Evolutionary conservation across 1,139 yeast genomes (phyloP), one percentile per base, ranked within the genome.

Genomic region (Torulaspora pretoriensis): DNA sequence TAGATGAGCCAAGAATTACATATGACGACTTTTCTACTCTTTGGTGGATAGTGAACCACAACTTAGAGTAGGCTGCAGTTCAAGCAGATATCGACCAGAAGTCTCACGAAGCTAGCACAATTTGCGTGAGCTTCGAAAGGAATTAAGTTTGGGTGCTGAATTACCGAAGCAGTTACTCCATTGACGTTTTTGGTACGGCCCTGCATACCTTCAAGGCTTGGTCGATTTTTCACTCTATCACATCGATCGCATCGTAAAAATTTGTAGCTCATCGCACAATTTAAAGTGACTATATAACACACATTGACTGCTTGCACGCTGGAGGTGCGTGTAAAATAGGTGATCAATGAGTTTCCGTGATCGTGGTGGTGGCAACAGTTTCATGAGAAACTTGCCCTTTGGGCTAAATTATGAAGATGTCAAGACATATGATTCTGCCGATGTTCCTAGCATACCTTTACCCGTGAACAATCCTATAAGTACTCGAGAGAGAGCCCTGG

Each of bases 391-490:
- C 67, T 70, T 83, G 50, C 89, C 89, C 22, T 81, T 82, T 64
- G 90, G 90, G 3, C 64, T 83, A 43, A 87, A 80, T 45, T 81
- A 79, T 61, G 72, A 75, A 35, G 92, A 83, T 58, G 71, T 83
- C 36, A 49, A 54, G 17, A 43, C 47, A 10, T 53, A 51, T 31
- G 55, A 56, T 24, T 47, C 52, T 13, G 52, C 57, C 3, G 67
- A 63, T 43, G 42, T 53, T 12, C 68, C 68, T 3, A 43, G 50
- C 10, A 58, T 69, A 8, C 71, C 71, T n/a, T 61, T 84, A 23
- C 96, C 96, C 0, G 77, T 86, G 1, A 84, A 83, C 63, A 84
- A 85, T 2, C 74, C 80, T 3, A 67, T 81, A 23, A 74, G 75
- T 2, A 68, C 69, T 6, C 55, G 61, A 26, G 96, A 89, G 61